phyloP scores from a whole-genome alignment of 1,284 basidiomycete genomes.

The Malassezia dermatis region DNA sequence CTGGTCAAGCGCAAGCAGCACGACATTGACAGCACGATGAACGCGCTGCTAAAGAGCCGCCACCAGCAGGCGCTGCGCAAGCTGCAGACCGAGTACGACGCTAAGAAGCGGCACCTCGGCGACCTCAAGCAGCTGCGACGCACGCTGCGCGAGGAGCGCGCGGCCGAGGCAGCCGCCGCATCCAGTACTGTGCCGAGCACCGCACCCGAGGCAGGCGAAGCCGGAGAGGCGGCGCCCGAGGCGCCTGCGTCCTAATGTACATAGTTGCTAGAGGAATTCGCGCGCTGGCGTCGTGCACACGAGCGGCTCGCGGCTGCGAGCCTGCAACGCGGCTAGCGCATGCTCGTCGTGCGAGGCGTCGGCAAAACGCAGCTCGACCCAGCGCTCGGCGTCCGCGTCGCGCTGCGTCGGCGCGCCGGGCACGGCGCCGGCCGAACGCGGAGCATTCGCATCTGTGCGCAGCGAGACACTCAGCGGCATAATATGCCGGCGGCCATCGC shows the following conservation, averaged over 20 bases:
- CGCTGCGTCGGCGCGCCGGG: conserved; percentile 21
- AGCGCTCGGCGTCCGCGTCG: conserved; percentile 43
- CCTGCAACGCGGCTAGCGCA: background rate
- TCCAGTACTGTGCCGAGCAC: background rate
- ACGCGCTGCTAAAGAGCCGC: conserved; percentile 44
- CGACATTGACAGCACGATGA: conserved; percentile 40
- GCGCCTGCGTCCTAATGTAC: conserved; percentile 3
- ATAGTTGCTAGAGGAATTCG: conserved; percentile 12
- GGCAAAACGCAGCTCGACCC: conserved; percentile 34
- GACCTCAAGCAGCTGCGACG: conserved; percentile 37
- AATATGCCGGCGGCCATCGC: conserved; percentile 20
- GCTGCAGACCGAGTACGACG: conserved; percentile 36
- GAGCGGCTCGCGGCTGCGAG: conserved; percentile 4
- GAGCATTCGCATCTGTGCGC: conserved; percentile 22
- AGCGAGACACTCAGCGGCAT: conserved; percentile 36
- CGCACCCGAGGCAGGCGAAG: background rate
- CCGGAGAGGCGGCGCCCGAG: background rate
- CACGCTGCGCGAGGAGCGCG: conserved; percentile 34
- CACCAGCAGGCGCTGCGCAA: conserved; percentile 40
- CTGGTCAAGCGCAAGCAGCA: conserved; percentile 39
- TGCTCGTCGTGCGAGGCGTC: background rate
- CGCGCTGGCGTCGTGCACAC: background rate
- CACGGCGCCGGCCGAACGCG: conserved; percentile 14
- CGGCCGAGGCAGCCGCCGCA: conserved; percentile 19
- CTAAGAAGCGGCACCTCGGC: conserved; percentile 39